Base-by-base conservation (phyloP, 805 yeast species). In the Candida peoriensis region DNA sequence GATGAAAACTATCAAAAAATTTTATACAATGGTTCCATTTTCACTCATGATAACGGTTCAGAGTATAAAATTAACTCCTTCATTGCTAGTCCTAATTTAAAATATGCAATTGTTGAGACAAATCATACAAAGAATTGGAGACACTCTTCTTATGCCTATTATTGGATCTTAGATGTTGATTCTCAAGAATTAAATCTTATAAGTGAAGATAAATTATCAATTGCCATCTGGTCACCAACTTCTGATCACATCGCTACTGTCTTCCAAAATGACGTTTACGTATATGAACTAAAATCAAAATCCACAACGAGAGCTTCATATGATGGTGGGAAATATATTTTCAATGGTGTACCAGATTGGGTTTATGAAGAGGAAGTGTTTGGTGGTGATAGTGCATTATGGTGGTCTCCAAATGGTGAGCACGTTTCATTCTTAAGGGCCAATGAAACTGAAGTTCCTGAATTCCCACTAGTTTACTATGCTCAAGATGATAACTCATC, bases 271-370 rank as follows among this genome's bases (percentile, higher is more conserved):
- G 77, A 87, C 50, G 69, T 88, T n/a, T 87, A 66, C 52, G 48
- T 83, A 8, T 71, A 70, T 36, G 66, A 74, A 23, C 39, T 63
- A 2, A 30, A 34, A 5, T 28, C 54, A 42, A 38, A 44, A 23
- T 14, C 54, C 14, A 44, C 61, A 1, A 47, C 62, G 0, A 60
- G 49, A 5, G 79, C 76, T 43, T 83, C 96, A 0, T 40, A 41
- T 26, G 93, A 83, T 50, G 95, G 95, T 12, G 77, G 78, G 22
- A 69, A 65, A 2, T 69, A 75, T 43, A 65, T 85, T 7, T 86
- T 87, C 60, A 82, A 88, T 53, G 96, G 96, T 3, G 79, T 80
- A 41, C 94, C 96, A 0, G 96, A 87, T 53, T 87, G 96, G 96
- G 94, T 86, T 7, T 87, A 87, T 47, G 96, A 88, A 52, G 96